Conservation (phyloP, 2,329 filamentous ascomycete genomes). For the Scedosporium minutisporum region DNA sequence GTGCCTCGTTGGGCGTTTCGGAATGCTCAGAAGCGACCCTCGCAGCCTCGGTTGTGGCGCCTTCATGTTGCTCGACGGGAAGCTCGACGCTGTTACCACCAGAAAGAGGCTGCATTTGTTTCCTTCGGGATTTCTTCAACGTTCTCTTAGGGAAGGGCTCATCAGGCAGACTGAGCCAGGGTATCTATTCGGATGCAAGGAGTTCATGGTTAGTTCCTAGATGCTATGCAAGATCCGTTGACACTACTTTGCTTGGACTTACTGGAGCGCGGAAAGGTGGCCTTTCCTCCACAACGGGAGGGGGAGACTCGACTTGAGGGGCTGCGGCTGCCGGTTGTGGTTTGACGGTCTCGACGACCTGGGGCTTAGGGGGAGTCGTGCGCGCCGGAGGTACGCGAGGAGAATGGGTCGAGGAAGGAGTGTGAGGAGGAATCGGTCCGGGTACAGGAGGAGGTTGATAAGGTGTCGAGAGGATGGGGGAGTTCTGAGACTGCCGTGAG, state of each 20-base stretch:
- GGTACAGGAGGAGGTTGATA: constrained; percentile 43
- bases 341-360: constrained; percentile 2
- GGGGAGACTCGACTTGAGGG: not conserved
- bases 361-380: constrained; percentile 3
- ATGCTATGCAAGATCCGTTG: not conserved
- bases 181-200: not conserved
- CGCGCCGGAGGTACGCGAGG: not conserved
- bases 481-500: constrained; percentile 35
- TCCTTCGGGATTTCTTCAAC: constrained; percentile 30
- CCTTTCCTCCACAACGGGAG: not conserved
- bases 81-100: constrained; percentile 30
- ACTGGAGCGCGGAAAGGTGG: constrained; percentile 6
- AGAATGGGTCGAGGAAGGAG: constrained; percentile 41
- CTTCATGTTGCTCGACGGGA: constrained; percentile 29
- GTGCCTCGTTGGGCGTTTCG: constrained; percentile 11
- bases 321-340: not conserved
- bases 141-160: constrained; percentile 15
- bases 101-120: constrained; percentile 19
- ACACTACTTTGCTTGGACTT: not conserved
- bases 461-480: constrained; percentile 45
- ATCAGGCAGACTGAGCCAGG: constrained; percentile 3
- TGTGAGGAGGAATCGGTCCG: constrained; percentile 34
- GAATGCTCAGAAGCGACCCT: constrained; percentile 13
- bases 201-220: not conserved
- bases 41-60: constrained; percentile 16